These are phyloP conservation scores for Gracilaria gracilis DNA, from an alignment of 23 red algal genomes.

Conservation along the genomic window DNA sequence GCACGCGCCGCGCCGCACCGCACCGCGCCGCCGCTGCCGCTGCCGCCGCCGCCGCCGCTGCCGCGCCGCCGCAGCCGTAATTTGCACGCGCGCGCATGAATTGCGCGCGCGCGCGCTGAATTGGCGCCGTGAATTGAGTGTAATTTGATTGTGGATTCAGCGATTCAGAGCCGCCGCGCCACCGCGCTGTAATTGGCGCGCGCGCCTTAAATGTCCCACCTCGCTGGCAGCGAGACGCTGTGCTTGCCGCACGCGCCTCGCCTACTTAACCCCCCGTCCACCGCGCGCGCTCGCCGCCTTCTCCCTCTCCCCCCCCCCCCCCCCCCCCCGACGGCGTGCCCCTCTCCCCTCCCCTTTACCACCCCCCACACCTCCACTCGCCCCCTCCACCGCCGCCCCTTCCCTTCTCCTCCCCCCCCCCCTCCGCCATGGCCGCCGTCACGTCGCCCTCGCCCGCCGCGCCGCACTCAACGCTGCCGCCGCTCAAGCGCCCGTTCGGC, in stretches of 20 bases:
- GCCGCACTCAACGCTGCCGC: background rate
- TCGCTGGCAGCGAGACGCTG: no score
- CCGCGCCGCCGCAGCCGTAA: background rate
- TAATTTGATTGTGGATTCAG: slow-evolving; percentile 27
- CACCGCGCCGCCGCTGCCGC: no score
- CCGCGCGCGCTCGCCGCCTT: no score
- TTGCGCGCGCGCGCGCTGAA: background rate
- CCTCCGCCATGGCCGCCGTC: background rate
- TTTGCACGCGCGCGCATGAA: background rate
- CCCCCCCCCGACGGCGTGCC: background rate
- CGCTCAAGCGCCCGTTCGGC: slow-evolving; percentile 14
- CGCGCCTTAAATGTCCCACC: background rate
- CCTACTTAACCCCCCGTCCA: no score
- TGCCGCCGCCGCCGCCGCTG: no score
- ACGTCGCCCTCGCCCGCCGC: background rate
- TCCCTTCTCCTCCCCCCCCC: background rate
- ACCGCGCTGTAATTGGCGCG: background rate
- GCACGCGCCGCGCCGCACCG: no score
- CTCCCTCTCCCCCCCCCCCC: background rate
- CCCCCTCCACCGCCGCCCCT: background rate
- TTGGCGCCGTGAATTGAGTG: background rate
- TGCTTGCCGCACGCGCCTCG: no score
- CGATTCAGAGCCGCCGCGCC: no score
- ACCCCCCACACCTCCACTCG: background rate
- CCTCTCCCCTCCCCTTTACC: background rate